Percentiles rank a stretch among this genome's conserved stretches.
Evolutionary conservation across 2,329 filamentous ascomycete species (phyloP).

Genomic region (Exophiala alcalophila): DNA sequence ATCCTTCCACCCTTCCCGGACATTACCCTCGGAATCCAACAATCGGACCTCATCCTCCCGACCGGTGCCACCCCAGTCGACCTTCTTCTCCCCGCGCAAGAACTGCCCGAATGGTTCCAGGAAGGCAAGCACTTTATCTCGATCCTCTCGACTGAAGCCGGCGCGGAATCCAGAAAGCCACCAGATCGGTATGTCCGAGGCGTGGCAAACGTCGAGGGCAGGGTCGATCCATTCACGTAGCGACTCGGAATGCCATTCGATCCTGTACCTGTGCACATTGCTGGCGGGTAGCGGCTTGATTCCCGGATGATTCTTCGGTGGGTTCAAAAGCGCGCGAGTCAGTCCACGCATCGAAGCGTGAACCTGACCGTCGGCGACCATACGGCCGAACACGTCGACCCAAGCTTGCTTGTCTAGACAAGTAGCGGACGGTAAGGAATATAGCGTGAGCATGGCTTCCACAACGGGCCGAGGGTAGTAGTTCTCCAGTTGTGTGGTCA

Average conservation of each 20-base stretch:
- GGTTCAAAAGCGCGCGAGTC: conserved; percentile 30
- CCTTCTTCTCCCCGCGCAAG: conserved; percentile 21
- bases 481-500: conserved; percentile 42
- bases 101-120: conserved; percentile 28
- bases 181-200: conserved; percentile 28
- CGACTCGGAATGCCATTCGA: conserved; percentile 27
- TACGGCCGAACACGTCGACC: conserved; percentile 41
- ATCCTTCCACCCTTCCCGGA: conserved; percentile 26
- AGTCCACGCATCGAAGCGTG: conserved; percentile 39
- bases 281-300: conserved; percentile 16
- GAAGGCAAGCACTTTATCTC: conserved; percentile 18
- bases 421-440: conserved; percentile 31
- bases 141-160: conserved; percentile 26
- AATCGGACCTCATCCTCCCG: conserved; percentile 20
- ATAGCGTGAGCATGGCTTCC: conserved; percentile 38
- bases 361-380: conserved; percentile 44
- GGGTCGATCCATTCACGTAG: conserved; percentile 27
- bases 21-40: conserved; percentile 24
- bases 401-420: conserved; percentile 31
- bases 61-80: conserved; percentile 7
- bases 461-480: conserved; percentile 45
- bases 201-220: conserved; percentile 28
- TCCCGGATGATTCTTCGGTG: conserved; percentile 3
- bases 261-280: conserved; percentile 28
- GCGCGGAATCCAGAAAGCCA: conserved; percentile 28